These are phyloP conservation scores for Papilionanthe hybrid DNA, from an alignment of 116 monocot genomes.

Conservation along the genomic window DNA sequence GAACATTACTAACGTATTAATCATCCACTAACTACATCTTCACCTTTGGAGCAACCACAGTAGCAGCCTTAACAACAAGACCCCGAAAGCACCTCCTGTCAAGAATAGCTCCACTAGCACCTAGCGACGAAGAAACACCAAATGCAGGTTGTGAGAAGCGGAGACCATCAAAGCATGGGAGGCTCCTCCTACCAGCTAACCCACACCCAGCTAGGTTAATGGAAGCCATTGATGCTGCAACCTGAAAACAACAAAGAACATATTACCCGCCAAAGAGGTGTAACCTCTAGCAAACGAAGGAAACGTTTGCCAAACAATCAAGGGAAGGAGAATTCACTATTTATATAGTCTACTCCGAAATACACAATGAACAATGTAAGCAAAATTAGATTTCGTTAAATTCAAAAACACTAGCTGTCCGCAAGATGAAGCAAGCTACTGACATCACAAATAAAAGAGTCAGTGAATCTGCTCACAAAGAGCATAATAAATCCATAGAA, in stretches of 20 bases:
- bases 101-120: slow-evolving; percentile 14
- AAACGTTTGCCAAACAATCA: not conserved
- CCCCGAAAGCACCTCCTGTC: slow-evolving; percentile 21
- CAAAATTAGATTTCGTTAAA: not conserved
- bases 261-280: not conserved
- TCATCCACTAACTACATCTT: not conserved
- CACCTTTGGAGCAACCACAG: slow-evolving; percentile 49
- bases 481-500: not conserved
- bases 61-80: slow-evolving; percentile 33
- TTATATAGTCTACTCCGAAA: too few species aligned
- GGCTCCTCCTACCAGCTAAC: slow-evolving; percentile 8
- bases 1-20: not conserved
- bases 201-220: slow-evolving; percentile 25
- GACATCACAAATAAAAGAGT: not conserved
- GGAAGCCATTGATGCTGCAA: slow-evolving; percentile 27
- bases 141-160: slow-evolving; percentile 14
- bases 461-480: not conserved
- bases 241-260: not conserved
- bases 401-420: not conserved
- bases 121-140: slow-evolving; percentile 12
- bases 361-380: not conserved
- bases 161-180: slow-evolving; percentile 31
- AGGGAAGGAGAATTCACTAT: not conserved
- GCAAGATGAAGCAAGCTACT: not conserved
- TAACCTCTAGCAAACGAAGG: not conserved